phyloP scores from a whole-genome alignment of 1,139 yeast species.

The Nakaseomyces uthaithaninus region DNA sequence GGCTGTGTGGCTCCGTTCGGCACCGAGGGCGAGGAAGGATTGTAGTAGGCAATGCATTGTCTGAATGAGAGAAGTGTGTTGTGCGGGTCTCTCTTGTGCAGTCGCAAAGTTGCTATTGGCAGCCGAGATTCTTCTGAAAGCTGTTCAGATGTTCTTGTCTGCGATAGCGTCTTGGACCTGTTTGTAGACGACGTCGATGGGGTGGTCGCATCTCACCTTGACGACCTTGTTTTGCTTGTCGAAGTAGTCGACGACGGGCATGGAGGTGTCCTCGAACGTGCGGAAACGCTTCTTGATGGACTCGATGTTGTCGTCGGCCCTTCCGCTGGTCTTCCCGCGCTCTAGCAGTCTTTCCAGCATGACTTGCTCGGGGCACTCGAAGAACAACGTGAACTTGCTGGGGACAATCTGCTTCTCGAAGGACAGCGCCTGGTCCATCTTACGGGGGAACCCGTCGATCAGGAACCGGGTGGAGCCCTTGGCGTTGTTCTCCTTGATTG shows the following conservation, averaged over 20 bases:
- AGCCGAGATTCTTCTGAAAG: too few relatives aligned
- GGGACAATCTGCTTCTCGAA: slow-evolving; percentile 77
- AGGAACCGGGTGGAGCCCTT: slow-evolving; percentile 56
- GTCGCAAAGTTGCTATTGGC: too few relatives aligned
- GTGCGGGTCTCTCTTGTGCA: too few relatives aligned
- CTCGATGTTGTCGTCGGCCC: slow-evolving; percentile 88
- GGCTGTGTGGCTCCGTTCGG: too few relatives aligned
- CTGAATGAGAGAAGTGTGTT: too few relatives aligned
- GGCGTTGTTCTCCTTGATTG: slow-evolving; percentile 49
- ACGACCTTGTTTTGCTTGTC: slow-evolving; percentile 71
- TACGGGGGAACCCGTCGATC: slow-evolving; percentile 94
- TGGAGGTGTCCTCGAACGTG: slow-evolving; percentile 79
- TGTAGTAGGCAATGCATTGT: too few relatives aligned
- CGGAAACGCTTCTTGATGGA: slow-evolving; percentile 82
- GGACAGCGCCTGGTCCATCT: slow-evolving; percentile 94
- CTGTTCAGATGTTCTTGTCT: slow-evolving; percentile 18
- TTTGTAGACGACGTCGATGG: slow-evolving; percentile 71
- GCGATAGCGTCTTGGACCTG: slow-evolving; percentile 61
- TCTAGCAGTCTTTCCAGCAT: slow-evolving; percentile 81
- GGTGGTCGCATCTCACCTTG: slow-evolving; percentile 65
- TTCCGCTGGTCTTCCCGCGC: slow-evolving; percentile 91
- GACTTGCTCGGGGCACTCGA: slow-evolving; percentile 86
- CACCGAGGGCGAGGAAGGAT: too few relatives aligned
- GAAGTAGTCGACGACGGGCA: slow-evolving; percentile 89
- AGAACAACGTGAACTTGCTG: slow-evolving; percentile 74